These are phyloP conservation scores for Alnus rubra DNA, from an alignment of 306 rosid genomes.

Conservation along the genomic window DNA sequence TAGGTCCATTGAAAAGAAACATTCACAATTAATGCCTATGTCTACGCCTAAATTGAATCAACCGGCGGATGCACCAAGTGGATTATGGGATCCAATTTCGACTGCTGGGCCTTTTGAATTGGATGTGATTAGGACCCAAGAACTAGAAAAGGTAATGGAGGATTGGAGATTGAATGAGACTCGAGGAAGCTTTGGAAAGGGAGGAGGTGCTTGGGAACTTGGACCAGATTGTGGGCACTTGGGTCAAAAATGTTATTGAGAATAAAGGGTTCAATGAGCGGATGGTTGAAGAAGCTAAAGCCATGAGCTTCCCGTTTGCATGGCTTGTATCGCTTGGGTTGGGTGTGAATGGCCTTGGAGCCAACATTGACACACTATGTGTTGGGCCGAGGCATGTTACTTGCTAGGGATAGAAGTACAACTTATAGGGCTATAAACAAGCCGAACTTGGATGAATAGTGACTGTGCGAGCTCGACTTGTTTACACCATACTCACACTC, in stretches of 20 bases:
- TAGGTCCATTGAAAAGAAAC: no score
- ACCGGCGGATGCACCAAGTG: neutral
- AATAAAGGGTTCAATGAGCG: neutral
- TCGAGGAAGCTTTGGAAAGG: neutral
- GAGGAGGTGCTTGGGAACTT: constrained; percentile 10
- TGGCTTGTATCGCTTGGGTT: neutral
- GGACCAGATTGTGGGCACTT: neutral
- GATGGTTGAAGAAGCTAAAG: neutral
- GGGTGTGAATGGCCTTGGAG: constrained; percentile 6
- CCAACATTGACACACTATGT: constrained; percentile 10
- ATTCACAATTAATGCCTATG: no score
- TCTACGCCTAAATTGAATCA: no score
- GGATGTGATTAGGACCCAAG: neutral
- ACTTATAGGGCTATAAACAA: no score
- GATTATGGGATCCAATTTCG: neutral
- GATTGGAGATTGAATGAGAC: neutral
- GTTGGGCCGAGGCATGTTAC: constrained; percentile 10
- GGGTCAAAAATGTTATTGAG: neutral
- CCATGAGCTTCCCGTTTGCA: neutral
- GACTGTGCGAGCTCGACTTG: no score
- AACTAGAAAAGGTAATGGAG: neutral
- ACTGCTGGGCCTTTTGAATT: neutral
- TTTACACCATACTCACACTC: no score
- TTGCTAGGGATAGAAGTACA: neutral
- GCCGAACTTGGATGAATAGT: no score